These are phyloP conservation scores for Salix udensis DNA, from an alignment of 345 rosid species.

Conservation along the genomic window DNA sequence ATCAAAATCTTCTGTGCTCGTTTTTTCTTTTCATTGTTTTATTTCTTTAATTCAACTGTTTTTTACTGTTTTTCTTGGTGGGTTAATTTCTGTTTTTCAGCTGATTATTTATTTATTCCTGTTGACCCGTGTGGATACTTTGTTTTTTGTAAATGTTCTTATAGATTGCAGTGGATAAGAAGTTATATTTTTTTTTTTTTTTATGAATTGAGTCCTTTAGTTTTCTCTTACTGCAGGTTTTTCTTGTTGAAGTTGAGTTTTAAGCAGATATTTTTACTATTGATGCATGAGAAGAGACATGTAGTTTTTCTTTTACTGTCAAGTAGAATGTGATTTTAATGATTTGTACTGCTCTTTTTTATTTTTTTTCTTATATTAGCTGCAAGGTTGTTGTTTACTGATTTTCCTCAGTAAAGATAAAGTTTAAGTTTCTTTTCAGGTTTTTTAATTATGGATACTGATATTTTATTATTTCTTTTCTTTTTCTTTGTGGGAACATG, in stretches of 20 bases:
- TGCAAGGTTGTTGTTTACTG: conserved; percentile 25
- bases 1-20: conserved; percentile 16
- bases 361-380: conserved; percentile 9
- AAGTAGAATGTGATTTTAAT: conserved; percentile 1
- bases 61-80: conserved; percentile 7
- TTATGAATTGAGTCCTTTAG: background rate
- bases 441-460: background rate
- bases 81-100: conserved; percentile 5
- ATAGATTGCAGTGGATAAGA: background rate
- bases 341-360: background rate
- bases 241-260: conserved; percentile 9
- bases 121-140: conserved; percentile 12
- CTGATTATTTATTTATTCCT: conserved; percentile 4
- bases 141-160: conserved; percentile 14
- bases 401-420: conserved; percentile 14
- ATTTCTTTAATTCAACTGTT: conserved; percentile 2
- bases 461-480: background rate
- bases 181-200: background rate
- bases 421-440: conserved; percentile 4
- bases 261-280: background rate
- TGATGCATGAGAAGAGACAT: background rate
- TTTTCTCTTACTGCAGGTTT: background rate
- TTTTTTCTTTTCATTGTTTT: conserved; percentile 4
- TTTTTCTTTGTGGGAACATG: conserved; percentile 19
- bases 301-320: background rate